Conservation (phyloP, 2,329 filamentous ascomycete species). For the Exophiala sp. region DNA sequence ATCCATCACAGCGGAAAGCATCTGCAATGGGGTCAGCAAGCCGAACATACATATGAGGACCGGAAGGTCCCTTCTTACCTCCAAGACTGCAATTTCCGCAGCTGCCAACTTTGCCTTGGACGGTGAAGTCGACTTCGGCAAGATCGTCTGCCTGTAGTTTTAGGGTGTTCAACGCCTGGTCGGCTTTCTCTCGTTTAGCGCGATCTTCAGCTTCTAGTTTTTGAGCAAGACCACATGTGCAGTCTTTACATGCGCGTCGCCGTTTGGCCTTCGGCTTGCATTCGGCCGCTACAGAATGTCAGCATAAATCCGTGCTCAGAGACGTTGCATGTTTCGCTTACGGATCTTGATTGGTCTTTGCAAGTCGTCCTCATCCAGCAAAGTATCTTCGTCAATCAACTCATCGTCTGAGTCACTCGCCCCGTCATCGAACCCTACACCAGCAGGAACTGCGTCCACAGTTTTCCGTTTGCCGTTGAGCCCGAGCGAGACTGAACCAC, state of each 20-base stretch:
- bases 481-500: constrained; percentile 21
- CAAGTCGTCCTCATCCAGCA: constrained; percentile 81
- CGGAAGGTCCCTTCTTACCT: constrained; percentile 13
- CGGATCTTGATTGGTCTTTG: constrained; percentile 57
- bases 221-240: constrained; percentile 86
- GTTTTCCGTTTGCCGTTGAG: constrained; percentile 41
- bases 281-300: constrained; percentile 59
- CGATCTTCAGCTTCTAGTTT: constrained; percentile 79
- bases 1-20: constrained; percentile 52
- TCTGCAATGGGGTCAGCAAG: constrained; percentile 11
- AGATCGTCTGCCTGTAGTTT: constrained; percentile 71
- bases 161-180: constrained; percentile 51
- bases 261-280: constrained; percentile 85
- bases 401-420: constrained; percentile 66
- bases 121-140: constrained; percentile 89
- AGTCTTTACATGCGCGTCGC: constrained; percentile 93
- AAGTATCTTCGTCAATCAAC: constrained; percentile 81
- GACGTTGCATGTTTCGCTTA: constrained; percentile 14
- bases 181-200: constrained; percentile 58
- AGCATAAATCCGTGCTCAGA: constrained; percentile 18
- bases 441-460: constrained; percentile 43
- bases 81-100: constrained; percentile 92
- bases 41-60: neutral
- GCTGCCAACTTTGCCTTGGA: constrained; percentile 92
- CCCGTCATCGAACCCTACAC: constrained; percentile 64